Evolutionary conservation across 2,329 filamentous ascomycete species (phyloP).

Genomic region (Diaporthe caulivora): DNA sequence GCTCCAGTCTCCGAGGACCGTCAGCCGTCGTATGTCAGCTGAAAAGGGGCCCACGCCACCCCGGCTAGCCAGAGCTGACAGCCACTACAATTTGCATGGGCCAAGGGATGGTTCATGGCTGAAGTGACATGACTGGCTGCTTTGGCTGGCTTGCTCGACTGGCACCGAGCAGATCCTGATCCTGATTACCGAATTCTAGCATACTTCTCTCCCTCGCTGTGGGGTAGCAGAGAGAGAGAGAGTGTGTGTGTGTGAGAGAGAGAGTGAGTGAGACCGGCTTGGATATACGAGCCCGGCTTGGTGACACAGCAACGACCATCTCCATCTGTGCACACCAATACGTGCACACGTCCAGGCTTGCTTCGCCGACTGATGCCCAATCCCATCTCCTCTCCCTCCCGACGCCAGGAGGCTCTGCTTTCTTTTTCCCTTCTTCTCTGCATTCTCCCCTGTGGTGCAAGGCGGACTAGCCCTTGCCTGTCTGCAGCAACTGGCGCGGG

Average conservation of each 20-base stretch:
- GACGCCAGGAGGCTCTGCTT: constrained; percentile 18
- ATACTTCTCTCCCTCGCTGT: too few species aligned
- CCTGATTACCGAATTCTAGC: not conserved
- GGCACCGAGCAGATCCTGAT: not conserved
- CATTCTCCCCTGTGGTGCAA: constrained; percentile 25
- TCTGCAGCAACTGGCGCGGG: constrained; percentile 31
- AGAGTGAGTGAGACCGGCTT: constrained; percentile 4
- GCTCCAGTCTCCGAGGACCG: constrained; percentile 1
- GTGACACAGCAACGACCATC: constrained; percentile 21
- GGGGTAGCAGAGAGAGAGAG: too few species aligned
- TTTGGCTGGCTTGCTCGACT: not conserved
- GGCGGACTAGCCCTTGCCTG: constrained; percentile 35
- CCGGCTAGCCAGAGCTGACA: constrained; percentile 10
- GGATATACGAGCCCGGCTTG: constrained; percentile 4
- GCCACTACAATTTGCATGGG: constrained; percentile 8
- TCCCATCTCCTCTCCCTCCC: constrained; percentile 14
- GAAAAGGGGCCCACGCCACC: constrained; percentile 25
- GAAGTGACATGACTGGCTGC: not conserved
- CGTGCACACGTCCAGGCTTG: not conserved
- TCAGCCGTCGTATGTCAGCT: constrained; percentile 26
- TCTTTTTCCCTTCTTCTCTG: not conserved
- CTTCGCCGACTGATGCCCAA: constrained; percentile 32
- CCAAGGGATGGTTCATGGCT: not conserved
- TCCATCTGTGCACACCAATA: not conserved
- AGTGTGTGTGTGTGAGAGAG: too few species aligned